Base-by-base conservation (phyloP, 1,139 yeast genomes). In the Barnettozyma hawaiiensis region DNA sequence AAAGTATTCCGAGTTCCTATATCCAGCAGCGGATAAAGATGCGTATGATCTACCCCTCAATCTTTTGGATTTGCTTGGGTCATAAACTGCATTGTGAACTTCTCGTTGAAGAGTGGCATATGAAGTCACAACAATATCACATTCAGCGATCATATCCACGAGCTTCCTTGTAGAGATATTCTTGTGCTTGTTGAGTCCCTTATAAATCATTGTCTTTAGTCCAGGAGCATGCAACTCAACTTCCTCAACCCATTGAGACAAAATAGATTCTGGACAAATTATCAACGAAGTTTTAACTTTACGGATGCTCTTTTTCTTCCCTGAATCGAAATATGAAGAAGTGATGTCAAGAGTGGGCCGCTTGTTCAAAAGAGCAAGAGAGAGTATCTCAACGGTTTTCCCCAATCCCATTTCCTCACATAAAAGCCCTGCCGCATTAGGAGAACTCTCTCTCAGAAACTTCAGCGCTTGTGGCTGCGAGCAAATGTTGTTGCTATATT, bases 351-450 rank as follows among this genome's bases (percentile, higher is more conserved):
- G n/a, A n/a, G n/a, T n/a, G n/a, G n/a, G n/a, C n/a, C 69, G 46
- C 59, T 69, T 78, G 58, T 90, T 83, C 43, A 81, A 57, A 3
- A 81, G 58, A 0, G 82, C 64, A 28, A 89, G 63, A 0, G 95
- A 70, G 2, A 87, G 69, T 7, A 87, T 68, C 59, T 92, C 98
- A 2, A 92, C 81, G 0, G 97, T 90, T 59, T 92, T 92, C 0
- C 98, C 98, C 5, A 92, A 70, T 0, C 98, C 97, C 98, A 92
- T 92, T 62, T 92, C 97, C 58, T 90, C 97, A 1, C 94, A 84
- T 31, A 90, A 61, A 8, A 90, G 73, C 0, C 87, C 90, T 2
- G 73, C 74, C 7, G 66, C 50, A 1, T 20, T 8, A 1, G 18
- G 21, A 31, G 33, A 31, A 7, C 21, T 6, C 8, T 7, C 42